These are phyloP conservation scores for Begonia masoniana DNA, from an alignment of 306 rosid species.

Conservation along the genomic window DNA sequence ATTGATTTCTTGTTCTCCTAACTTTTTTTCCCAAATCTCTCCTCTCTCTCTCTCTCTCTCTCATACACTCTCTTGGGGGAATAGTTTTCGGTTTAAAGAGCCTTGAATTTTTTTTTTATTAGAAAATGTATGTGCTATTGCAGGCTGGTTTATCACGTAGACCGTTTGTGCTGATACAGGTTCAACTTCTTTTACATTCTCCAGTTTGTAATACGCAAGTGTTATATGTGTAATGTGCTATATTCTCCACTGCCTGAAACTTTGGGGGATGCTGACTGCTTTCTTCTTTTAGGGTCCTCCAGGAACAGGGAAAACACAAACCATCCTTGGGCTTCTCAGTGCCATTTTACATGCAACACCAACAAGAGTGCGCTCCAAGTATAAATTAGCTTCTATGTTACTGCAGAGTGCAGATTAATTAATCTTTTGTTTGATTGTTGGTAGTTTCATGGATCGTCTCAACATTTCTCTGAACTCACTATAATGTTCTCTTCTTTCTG, in stretches of 20 bases:
- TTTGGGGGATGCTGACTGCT: conserved; percentile 15
- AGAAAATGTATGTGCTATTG: conserved; percentile 6
- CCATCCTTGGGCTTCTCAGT: conserved; percentile 88
- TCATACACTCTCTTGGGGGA: too few relatives aligned
- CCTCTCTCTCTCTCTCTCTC: not conserved
- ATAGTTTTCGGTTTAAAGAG: too few relatives aligned
- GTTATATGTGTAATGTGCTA: too few relatives aligned
- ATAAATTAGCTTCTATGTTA: conserved; percentile 4
- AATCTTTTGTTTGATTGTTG: too few relatives aligned
- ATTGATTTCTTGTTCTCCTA: too few relatives aligned
- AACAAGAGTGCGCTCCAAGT: conserved; percentile 68
- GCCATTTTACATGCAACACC: conserved; percentile 93
- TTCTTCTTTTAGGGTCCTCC: conserved; percentile 81
- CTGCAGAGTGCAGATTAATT: too few relatives aligned
- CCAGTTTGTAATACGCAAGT: too few relatives aligned
- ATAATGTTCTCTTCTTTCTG: not conserved
- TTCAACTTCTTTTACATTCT: conserved; percentile 12
- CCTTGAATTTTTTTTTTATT: too few relatives aligned
- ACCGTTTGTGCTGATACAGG: conserved; percentile 91
- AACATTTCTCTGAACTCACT: too few relatives aligned
- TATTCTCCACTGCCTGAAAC: too few relatives aligned
- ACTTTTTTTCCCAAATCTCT: not conserved
- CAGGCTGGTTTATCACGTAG: conserved; percentile 91
- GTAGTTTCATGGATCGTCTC: too few relatives aligned
- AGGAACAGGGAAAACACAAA: conserved; percentile 96